Conservation (phyloP, 2,329 filamentous ascomycete species). For the Cylindrodendrum hubeiense region DNA sequence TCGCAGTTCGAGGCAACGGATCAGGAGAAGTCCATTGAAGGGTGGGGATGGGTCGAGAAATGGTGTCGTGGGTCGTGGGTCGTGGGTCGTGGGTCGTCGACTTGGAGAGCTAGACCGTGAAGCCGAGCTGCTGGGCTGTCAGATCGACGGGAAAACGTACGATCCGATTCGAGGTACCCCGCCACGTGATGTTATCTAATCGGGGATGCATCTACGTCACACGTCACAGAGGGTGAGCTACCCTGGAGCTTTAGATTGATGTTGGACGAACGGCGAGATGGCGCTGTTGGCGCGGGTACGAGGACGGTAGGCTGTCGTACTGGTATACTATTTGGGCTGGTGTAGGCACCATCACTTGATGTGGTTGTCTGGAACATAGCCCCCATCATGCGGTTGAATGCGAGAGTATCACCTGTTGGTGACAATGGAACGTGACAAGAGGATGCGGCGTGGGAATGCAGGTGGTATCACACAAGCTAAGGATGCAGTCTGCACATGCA, state of each 20-base stretch:
- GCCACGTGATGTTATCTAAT: conserved; percentile 29
- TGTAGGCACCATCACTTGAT: background rate
- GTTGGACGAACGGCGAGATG: background rate
- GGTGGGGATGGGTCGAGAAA: conserved; percentile 2
- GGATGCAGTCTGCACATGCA: conserved; percentile 18
- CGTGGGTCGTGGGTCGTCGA: too few relatives aligned
- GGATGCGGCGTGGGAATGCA: conserved; percentile 11
- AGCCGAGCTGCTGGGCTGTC: conserved; percentile 10
- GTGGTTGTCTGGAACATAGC: conserved; percentile 11
- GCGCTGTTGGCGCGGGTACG: background rate
- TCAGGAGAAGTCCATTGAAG: conserved; percentile 19
- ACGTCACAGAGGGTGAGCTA: conserved; percentile 5
- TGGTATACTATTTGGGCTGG: background rate
- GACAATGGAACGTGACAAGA: conserved; percentile 23
- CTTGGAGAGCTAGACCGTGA: conserved; percentile 14
- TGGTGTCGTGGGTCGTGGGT: conserved; percentile 20
- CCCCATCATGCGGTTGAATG: conserved; percentile 6
- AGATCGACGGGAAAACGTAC: conserved; percentile 22
- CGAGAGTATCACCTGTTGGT: conserved; percentile 19
- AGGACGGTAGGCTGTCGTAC: background rate
- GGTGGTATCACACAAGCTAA: conserved; percentile 15
- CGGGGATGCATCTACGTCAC: conserved; percentile 5
- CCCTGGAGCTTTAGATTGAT: conserved; percentile 6
- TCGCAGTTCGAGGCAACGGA: conserved; percentile 9
- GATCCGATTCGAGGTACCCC: conserved; percentile 24